Evolutionary conservation across 2,329 filamentous ascomycete genomes (phyloP).

Genomic region (Gyromitra esculenta): DNA sequence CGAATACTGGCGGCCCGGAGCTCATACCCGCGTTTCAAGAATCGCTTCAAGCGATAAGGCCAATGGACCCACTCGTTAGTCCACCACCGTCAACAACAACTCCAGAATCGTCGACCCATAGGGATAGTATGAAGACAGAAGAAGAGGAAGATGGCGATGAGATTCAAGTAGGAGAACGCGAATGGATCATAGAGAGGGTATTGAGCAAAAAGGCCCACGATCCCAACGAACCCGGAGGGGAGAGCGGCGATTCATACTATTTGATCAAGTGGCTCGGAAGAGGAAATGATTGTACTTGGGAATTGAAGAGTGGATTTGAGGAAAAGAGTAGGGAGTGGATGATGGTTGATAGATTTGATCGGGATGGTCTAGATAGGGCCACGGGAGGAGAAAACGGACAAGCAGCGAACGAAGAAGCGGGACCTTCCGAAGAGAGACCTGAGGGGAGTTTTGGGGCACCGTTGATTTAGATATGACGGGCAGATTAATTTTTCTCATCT

Average conservation of each 20-base stretch:
- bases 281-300: conserved; percentile 44
- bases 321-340: conserved; percentile 41
- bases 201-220: conserved; percentile 33
- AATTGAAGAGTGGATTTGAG: conserved; percentile 29
- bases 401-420: conserved; percentile 18
- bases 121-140: conserved; percentile 23
- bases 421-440: conserved; percentile 26
- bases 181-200: conserved; percentile 54
- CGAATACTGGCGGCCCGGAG: conserved; percentile 40
- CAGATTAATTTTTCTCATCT: conserved; percentile 36
- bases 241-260: conserved; percentile 18
- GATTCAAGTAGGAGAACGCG: conserved; percentile 47
- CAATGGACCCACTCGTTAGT: conserved; percentile 36
- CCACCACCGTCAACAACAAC: conserved; percentile 44
- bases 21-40: conserved; percentile 39
- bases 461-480: conserved; percentile 31
- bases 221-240: conserved; percentile 9
- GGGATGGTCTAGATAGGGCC: conserved; percentile 40
- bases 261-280: conserved; percentile 53
- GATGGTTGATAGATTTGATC: conserved; percentile 50
- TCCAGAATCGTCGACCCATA: conserved; percentile 34
- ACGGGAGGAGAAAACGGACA: conserved; percentile 13
- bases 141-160: conserved; percentile 45
- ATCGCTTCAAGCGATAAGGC: conserved; percentile 36
- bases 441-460: conserved; percentile 34